Evolutionary conservation across 1,284 basidiomycete species (phyloP), one percentile per base, ranked within the genome.

Genomic region (Lentinula novae-zelandiae): DNA sequence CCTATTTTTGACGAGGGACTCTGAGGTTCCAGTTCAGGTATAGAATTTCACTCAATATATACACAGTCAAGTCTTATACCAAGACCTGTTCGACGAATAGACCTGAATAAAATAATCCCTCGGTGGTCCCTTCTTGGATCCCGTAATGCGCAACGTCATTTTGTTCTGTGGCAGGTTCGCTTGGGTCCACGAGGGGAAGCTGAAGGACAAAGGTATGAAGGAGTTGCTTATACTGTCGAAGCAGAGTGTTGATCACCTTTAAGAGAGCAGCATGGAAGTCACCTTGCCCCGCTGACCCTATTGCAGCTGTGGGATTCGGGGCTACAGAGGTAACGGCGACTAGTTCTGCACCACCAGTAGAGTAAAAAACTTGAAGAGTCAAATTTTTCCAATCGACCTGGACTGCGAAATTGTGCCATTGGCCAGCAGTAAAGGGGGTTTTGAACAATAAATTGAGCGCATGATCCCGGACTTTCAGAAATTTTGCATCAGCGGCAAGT

Each of bases 391-490:
- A 86, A 68, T 85, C 81, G 36, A 85, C 77, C 61, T 78, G 77
- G 42, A 85, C 67, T 0, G 82, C 83, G 67, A 86, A 84, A 71
- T 86, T 86, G 68, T 86, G 84, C 83, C 84, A 86, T 7, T 67
- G 66, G 12, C 64, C 65, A 2, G 74, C 62, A 0, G 71, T 71
- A 71, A 86, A 85, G 0, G 78, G 74, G 0, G 79, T 76, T 15
- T 71, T 67, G 71, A 83, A 85, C 31, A 85, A 67, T 2, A 82
- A 71, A 60, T 82, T 81, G 12, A 78, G 66, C 5, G 78, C 77
- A 64, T 86, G 84, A 65, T 84, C 80, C 15, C 76, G 75, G 15
- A 86, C 72, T 67, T 82, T 82, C 68, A 84, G 77, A 31, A 71
- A 76, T 60, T 76, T 76, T 3, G 81, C 76, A 46, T 79, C 70